phyloP scores from a whole-genome alignment of 2,329 filamentous ascomycete species.

The Coniosporium tulheliwenetii region DNA sequence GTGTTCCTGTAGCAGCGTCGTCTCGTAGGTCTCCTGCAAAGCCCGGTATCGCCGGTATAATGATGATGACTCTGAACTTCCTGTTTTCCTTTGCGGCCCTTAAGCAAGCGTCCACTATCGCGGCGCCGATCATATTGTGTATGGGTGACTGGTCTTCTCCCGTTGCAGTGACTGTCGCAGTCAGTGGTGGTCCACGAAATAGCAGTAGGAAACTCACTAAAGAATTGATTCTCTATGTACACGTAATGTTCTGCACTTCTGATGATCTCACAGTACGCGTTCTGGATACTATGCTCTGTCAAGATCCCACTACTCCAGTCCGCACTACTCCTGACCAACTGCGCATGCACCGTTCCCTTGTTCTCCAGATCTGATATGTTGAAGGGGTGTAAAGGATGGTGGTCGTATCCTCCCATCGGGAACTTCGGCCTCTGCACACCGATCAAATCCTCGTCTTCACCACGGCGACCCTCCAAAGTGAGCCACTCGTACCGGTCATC shows the following conservation, averaged over 20 bases:
- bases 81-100: slow-evolving; percentile 65
- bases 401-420: slow-evolving; percentile 73
- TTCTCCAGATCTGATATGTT: slow-evolving; percentile 43
- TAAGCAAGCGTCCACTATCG: slow-evolving; percentile 84
- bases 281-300: slow-evolving; percentile 72
- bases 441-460: slow-evolving; percentile 68
- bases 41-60: slow-evolving; percentile 84
- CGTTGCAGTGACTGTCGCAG: slow-evolving; percentile 54
- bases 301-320: slow-evolving; percentile 93
- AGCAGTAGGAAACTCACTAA: slow-evolving; percentile 38
- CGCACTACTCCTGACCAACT: slow-evolving; percentile 75
- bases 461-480: slow-evolving; percentile 57
- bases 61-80: slow-evolving; percentile 78
- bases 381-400: slow-evolving; percentile 61
- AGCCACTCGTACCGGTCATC: slow-evolving; percentile 76
- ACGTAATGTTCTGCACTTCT: slow-evolving; percentile 79
- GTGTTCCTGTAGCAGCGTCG: slow-evolving; percentile 67
- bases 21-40: slow-evolving; percentile 85
- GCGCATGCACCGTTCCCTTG: slow-evolving; percentile 63
- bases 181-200: background rate
- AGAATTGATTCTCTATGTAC: slow-evolving; percentile 98
- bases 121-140: slow-evolving; percentile 71
- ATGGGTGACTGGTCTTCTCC: slow-evolving; percentile 76
- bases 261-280: slow-evolving; percentile 74
- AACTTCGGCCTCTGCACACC: slow-evolving; percentile 80